These are phyloP conservation scores for Podospora fimiseda DNA, from an alignment of 495 filamentous ascomycete species.

Conservation along the genomic window DNA sequence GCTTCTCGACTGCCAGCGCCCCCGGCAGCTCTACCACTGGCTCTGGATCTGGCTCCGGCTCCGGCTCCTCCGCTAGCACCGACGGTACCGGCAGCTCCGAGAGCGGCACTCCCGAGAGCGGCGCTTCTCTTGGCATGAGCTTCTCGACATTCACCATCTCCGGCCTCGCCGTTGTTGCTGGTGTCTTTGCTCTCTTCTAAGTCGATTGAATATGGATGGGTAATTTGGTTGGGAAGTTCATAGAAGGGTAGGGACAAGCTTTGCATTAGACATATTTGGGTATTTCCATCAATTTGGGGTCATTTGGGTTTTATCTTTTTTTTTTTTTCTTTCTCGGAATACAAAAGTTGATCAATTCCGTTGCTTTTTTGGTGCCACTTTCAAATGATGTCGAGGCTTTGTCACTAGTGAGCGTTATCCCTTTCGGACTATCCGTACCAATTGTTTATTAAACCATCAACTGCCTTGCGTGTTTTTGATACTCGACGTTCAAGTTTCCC, in stretches of 20 bases:
- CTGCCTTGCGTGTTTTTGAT: too few relatives aligned
- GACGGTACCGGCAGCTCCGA: not conserved
- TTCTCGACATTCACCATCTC: conserved; percentile 12
- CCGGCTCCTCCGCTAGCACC: conserved; percentile 2
- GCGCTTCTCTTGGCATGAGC: conserved; percentile 12
- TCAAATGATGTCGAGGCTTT: too few relatives aligned
- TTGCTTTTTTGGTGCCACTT: too few relatives aligned
- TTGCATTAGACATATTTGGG: not conserved
- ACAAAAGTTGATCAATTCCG: too few relatives aligned
- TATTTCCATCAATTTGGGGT: not conserved
- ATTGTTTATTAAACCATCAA: too few relatives aligned
- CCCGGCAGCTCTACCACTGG: conserved; percentile 17
- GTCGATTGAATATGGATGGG: not conserved
- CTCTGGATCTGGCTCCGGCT: not conserved
- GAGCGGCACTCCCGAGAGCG: not conserved
- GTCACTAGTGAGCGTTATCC: too few relatives aligned
- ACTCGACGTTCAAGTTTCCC: too few relatives aligned
- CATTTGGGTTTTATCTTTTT: not conserved
- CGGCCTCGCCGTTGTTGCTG: conserved; percentile 19
- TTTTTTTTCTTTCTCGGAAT: too few relatives aligned
- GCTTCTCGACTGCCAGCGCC: conserved; percentile 11
- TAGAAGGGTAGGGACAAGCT: not conserved
- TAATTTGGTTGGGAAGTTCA: conserved; percentile 5
- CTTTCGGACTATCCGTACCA: too few relatives aligned
- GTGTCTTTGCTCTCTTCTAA: conserved; percentile 22